Evolutionary conservation across 139 green algal genomes (phyloP), one percentile per base, ranked within the genome.

Genomic region (Micromonas commoda): DNA sequence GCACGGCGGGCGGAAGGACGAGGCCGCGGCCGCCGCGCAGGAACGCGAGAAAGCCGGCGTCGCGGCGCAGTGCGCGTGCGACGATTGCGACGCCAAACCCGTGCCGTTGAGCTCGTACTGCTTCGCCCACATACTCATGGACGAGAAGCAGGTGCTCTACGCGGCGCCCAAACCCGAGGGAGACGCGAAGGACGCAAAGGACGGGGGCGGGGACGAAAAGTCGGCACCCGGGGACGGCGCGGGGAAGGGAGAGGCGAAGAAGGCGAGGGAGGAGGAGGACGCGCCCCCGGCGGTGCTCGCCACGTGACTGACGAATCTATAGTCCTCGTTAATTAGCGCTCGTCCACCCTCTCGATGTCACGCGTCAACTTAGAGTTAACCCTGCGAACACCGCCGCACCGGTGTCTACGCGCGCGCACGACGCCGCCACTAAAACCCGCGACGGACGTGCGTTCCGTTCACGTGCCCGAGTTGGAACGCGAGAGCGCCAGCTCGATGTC

Each of bases 111-210:
- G 37, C 37, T 37, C 21, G 3, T 32, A 39, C 53, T 75, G 68
- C 29, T 75, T 75, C 34, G 33, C 32, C 23, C 68, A 75, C 68
- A 61, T 75, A 20, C 19, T 29, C 6, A 2, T 63, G 20, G 68
- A 75, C 23, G 34, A 26, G 20, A 63, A 38, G 35, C 68, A 75
- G 33, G 20, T 31, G 23, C 38, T 75, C 23, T 75, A 75, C 68
- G 66, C 26, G 4, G n/a, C n/a, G n/a, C n/a, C n/a, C n/a, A n/a
- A n/a, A n/a, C n/a, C n/a, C n/a, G n/a, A n/a, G n/a, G n/a, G n/a
- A n/a, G 35, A 60, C 13, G 29, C 6, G 4, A 67, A 6, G 2
- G 72, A 68, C 9, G 4, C 20, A 60, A n/a, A 61, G 35, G 37
- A 75, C 21, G 33, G 28, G n/a, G 20, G 68, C 24, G 13, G n/a